A percentile compares a stretch with the other conserved stretches of the same genome.
Conservation (phyloP, 2,329 filamentous ascomycete genomes). For the Neopestalotiopsis clavispora region DNA sequence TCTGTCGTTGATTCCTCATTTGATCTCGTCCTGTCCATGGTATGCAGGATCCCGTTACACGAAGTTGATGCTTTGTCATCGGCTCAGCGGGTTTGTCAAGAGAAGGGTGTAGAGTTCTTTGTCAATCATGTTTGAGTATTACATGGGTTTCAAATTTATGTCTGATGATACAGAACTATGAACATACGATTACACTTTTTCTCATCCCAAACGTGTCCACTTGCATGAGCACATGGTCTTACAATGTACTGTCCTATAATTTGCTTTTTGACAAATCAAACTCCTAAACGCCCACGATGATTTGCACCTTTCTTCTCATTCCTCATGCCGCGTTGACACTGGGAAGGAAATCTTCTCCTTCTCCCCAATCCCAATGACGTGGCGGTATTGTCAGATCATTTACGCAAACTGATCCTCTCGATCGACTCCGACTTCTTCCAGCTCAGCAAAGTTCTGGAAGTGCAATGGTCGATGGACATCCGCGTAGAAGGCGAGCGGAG, state of each 20-base stretch:
- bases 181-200: background rate
- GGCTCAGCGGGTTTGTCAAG: no score
- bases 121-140: background rate
- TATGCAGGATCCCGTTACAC: no score
- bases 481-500: constrained; percentile 87
- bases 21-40: no score
- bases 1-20: no score
- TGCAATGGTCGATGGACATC: constrained; percentile 91
- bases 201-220: background rate
- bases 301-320: background rate
- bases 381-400: constrained; percentile 27
- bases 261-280: constrained; percentile 2
- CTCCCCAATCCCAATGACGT: background rate
- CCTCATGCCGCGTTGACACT: background rate
- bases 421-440: constrained; percentile 97
- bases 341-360: background rate
- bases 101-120: no score
- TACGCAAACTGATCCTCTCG: constrained; percentile 91
- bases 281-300: constrained; percentile 11
- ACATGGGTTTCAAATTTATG: background rate
- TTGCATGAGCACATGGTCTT: background rate
- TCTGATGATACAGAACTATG: background rate
- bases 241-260: background rate
- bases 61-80: no score
- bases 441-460: constrained; percentile 95